Base-by-base conservation (phyloP, 345 rosid genomes). In the Moricandia arvensis region DNA sequence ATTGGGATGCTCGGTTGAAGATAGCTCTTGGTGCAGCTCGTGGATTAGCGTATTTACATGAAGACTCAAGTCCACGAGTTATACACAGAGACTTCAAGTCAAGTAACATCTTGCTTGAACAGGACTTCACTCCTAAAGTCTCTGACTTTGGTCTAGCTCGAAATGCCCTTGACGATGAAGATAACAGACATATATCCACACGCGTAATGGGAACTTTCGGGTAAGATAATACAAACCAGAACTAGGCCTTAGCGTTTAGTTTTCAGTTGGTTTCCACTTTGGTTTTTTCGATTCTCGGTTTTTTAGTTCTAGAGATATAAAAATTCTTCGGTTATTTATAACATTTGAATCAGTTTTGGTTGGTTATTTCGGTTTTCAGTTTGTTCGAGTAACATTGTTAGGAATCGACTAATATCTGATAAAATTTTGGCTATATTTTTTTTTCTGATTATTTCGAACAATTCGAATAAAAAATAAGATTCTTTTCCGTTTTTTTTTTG, bases 171-270 rank as follows among this genome's bases (percentile, higher is more conserved):
- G 80, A 76, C 18, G 98, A 94, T 33, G 98, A 88, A 90, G 93
- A 91, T 66, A 86, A 78, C 72, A 80, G 82, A 58, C 97, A 94
- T 79, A 94, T 94, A 81, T 94, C 97, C 6, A 94, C 96, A 0
- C 96, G 97, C 4, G 95, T 94, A 57, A 94, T 94, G 98, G 98
- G 98, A 66, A 94, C 98, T 30, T 94, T 94, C 41, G 98, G 98
- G 98, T 91, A 80, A 31, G 80, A 54, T 8, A 38, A 68, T 2
- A 0, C 34, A 16, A 68, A 21, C 61, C 63, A 59, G 2, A 63
- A 41, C 47, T 41, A 41, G n/a, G 47, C n/a, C n/a, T 41, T 4
- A 5, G 41, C 0, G 41, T 37, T 37, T 2, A 3, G 9, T 9
- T 37, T 37, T 9, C 9, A 0, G 45, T 10, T 10, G n/a, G 4